Conservation (phyloP, 306 rosid species). For the Pyrus communis region DNA sequence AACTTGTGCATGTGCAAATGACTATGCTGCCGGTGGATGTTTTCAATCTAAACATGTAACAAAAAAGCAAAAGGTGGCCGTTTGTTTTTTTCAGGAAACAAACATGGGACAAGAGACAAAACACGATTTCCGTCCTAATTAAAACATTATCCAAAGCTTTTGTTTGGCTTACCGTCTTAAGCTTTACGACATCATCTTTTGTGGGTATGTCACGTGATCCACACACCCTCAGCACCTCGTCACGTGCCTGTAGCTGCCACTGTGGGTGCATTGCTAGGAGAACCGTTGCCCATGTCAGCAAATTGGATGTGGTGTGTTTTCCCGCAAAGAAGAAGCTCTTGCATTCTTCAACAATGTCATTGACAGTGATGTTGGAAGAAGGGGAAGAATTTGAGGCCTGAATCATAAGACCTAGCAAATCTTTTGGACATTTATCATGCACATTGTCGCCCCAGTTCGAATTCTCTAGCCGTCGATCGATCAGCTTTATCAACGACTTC, state of each 20-base stretch:
- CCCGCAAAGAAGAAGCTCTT: constrained; percentile 99
- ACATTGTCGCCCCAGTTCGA: background rate
- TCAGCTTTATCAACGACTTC: constrained; percentile 53
- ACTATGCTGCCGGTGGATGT: constrained; percentile 8
- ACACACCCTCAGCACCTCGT: constrained; percentile 65
- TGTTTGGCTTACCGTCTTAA: constrained; percentile 77
- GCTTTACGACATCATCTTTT: constrained; percentile 66
- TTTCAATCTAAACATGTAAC: background rate
- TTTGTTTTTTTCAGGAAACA: constrained; percentile 21
- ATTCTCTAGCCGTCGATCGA: constrained; percentile 34
- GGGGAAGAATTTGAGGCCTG: constrained; percentile 39
- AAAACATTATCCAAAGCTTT: background rate
- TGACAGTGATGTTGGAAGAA: constrained; percentile 36
- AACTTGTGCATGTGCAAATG: background rate
- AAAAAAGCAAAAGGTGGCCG: constrained; percentile 20
- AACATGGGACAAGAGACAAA: constrained; percentile 35
- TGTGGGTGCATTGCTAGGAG: constrained; percentile 95
- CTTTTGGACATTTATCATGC: constrained; percentile 43
- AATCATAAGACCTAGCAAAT: constrained; percentile 79
- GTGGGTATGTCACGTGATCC: constrained; percentile 85
- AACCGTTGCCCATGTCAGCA: constrained; percentile 97
- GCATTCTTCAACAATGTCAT: constrained; percentile 95
- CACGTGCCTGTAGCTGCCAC: constrained; percentile 95
- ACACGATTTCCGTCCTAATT: background rate
- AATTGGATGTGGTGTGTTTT: constrained; percentile 92